Evolutionary conservation across 1,139 yeast species (phyloP).

Genomic region (Suhomyces taliae): DNA sequence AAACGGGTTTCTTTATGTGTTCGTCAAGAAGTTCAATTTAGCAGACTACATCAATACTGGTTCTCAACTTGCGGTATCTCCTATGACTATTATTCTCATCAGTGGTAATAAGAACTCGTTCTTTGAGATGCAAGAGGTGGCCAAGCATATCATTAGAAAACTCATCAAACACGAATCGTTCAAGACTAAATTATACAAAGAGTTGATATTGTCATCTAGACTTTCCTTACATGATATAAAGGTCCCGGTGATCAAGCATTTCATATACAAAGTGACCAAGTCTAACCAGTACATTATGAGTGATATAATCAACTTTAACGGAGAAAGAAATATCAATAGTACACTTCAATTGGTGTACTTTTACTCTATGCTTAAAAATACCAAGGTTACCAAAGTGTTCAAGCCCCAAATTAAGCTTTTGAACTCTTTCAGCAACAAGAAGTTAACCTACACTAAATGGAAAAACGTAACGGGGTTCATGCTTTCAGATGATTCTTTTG

Average conservation of each 20-base stretch:
- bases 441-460: constrained; percentile 38
- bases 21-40: constrained; percentile 59
- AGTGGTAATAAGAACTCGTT: constrained; percentile 85
- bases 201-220: constrained; percentile 22
- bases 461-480: constrained; percentile 37
- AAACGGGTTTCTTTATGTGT: constrained; percentile 82
- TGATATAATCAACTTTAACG: constrained; percentile 21
- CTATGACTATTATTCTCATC: constrained; percentile 65
- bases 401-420: neutral
- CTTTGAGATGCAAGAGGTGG: constrained; percentile 65
- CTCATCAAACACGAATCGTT: constrained; percentile 37
- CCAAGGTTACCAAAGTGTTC: constrained; percentile 27
- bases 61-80: constrained; percentile 14
- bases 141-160: constrained; percentile 51
- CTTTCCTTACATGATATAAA: constrained; percentile 45
- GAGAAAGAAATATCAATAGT: constrained; percentile 13
- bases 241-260: constrained; percentile 70
- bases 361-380: constrained; percentile 31
- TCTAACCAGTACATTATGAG: constrained; percentile 37
- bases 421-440: constrained; percentile 21
- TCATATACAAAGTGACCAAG: constrained; percentile 69
- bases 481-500: constrained; percentile 37
- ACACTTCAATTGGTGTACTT: constrained; percentile 31
- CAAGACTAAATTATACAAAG: constrained; percentile 38
- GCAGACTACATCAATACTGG: constrained; percentile 21